phyloP scores from a whole-genome alignment of 345 rosid genomes.

The Pseudoturritis turrita region DNA sequence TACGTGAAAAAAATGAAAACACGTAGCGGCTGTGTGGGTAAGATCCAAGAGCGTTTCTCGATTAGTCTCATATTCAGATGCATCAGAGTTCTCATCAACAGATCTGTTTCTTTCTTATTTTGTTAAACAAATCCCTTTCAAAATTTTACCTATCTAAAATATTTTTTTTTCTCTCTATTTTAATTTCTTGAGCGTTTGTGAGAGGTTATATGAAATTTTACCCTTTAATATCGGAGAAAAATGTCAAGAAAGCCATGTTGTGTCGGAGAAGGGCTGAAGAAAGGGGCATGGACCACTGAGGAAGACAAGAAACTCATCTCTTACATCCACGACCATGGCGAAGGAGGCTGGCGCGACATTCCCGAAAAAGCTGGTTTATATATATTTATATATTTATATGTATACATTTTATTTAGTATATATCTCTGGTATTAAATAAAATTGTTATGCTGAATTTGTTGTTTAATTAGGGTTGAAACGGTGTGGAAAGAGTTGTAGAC shows the following conservation, averaged over 20 bases:
- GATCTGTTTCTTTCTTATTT: slow-evolving; percentile 25
- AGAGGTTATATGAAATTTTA: neutral
- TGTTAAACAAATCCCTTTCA: neutral
- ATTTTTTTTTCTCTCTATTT: neutral
- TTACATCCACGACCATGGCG: slow-evolving; percentile 29
- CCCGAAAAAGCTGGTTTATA: slow-evolving; percentile 29
- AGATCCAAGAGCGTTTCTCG: slow-evolving; percentile 25
- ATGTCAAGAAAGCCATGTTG: slow-evolving; percentile 35
- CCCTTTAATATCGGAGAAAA: neutral
- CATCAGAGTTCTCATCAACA: slow-evolving; percentile 31
- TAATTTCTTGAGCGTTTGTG: neutral
- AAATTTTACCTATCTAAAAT: neutral
- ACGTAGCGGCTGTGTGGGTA: neutral
- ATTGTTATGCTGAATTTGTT: neutral
- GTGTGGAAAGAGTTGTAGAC: slow-evolving; percentile 48
- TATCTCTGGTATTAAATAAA: neutral
- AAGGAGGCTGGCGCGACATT: slow-evolving; percentile 36
- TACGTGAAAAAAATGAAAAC: slow-evolving; percentile 22
- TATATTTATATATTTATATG: neutral
- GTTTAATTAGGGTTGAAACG: slow-evolving; percentile 34
- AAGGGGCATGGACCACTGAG: slow-evolving; percentile 34
- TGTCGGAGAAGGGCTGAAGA: slow-evolving; percentile 32
- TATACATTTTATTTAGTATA: neutral
- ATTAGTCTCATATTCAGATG: slow-evolving; percentile 30
- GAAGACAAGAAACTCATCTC: slow-evolving; percentile 33